Evolutionary conservation across 768 basidiomycete genomes (phyloP).

Genomic region (Tulasnella sp.): DNA sequence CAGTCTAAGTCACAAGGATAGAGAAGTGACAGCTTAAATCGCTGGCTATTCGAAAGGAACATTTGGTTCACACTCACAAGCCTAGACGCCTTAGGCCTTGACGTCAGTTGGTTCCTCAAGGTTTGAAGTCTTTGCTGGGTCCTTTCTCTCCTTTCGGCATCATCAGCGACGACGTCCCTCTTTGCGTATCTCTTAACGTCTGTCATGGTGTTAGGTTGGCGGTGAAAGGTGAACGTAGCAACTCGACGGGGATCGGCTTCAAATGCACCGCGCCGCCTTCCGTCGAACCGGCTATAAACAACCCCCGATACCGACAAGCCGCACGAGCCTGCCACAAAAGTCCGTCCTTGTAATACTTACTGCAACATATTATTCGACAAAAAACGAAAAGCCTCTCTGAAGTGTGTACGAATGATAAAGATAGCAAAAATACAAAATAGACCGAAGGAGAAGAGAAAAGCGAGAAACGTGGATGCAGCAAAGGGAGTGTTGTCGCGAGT

Average conservation of each 20-base stretch:
- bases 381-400: neutral
- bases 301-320: neutral
- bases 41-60: neutral
- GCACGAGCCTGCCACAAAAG: neutral
- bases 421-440: neutral
- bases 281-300: neutral
- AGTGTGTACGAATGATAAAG: neutral
- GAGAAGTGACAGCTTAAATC: neutral
- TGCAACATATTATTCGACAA: neutral
- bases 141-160: neutral
- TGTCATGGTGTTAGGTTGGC: neutral
- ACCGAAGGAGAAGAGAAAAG: neutral
- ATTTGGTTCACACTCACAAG: neutral
- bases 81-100: conserved; percentile 1
- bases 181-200: neutral
- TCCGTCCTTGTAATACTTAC: no score
- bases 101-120: conserved; percentile 8
- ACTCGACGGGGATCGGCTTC: neutral
- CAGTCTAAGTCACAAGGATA: no score
- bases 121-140: conserved; percentile 1
- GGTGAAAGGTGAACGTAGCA: neutral
- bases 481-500: neutral
- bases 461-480: neutral
- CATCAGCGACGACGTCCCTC: neutral
- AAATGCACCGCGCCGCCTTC: neutral